A percentile compares a stretch with the other conserved stretches of the same genome.
These are phyloP conservation scores for Candida schatavii DNA, from an alignment of 805 yeast genomes.

Conservation along the genomic window DNA sequence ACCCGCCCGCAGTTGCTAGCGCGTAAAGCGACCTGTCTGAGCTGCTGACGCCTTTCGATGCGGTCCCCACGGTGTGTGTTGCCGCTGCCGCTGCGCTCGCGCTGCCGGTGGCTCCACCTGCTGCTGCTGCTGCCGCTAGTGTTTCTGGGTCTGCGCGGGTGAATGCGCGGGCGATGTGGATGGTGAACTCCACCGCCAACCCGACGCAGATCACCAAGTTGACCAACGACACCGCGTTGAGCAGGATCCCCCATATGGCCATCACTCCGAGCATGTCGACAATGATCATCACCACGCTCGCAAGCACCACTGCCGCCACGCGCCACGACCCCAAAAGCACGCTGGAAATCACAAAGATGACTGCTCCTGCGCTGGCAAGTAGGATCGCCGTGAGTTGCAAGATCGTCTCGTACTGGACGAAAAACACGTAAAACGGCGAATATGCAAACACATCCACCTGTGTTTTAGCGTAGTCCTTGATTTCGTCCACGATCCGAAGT, in stretches of 20 bases:
- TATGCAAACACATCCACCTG: slow-evolving; percentile 72
- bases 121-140: too few relatives aligned
- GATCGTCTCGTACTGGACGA: slow-evolving; percentile 80
- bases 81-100: slow-evolving; percentile 17
- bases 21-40: slow-evolving; percentile 37
- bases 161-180: slow-evolving; percentile 81
- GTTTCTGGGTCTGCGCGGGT: slow-evolving; percentile 31
- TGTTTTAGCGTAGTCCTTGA: slow-evolving; percentile 32
- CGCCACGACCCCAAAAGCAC: slow-evolving; percentile 64
- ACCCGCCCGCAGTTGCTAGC: slow-evolving; percentile 76
- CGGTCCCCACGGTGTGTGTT: slow-evolving; percentile 4
- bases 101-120: too few relatives aligned
- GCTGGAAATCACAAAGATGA: slow-evolving; percentile 53
- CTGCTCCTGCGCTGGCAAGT: slow-evolving; percentile 48
- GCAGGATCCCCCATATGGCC: slow-evolving; percentile 68
- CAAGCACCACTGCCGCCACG: slow-evolving; percentile 54
- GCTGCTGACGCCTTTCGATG: background rate
- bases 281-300: slow-evolving; percentile 62
- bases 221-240: slow-evolving; percentile 88
- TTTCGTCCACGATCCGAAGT: slow-evolving; percentile 58
- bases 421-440: slow-evolving; percentile 89
- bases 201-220: slow-evolving; percentile 92
- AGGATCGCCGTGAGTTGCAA: slow-evolving; percentile 55
- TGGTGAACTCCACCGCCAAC: slow-evolving; percentile 88
- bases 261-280: slow-evolving; percentile 77